Base-by-base conservation (phyloP, 1,139 yeast genomes). In the Scheffersomyces stambukii region DNA sequence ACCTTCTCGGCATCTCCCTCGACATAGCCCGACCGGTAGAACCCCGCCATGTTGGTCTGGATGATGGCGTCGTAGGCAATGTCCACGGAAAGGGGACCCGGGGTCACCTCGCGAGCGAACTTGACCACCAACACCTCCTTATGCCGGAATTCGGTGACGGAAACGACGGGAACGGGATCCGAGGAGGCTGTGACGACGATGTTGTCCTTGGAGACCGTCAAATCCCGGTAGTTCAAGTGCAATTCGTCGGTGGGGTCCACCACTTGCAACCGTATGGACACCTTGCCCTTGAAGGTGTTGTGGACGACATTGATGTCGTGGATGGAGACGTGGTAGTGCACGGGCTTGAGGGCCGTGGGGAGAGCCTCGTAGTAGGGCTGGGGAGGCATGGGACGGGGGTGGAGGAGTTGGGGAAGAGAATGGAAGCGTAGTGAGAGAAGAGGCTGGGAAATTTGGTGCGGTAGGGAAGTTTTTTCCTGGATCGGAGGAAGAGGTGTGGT, bases 1-100 rank as follows among this genome's bases (percentile, higher is more conserved):
- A 70, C 74, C 48, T 78, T 76, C 27, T 72, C 67, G 37, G 66
- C 67, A 7, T 83, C 88, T 30, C 77, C 62, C 41, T 71, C 70
- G 28, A 60, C 56, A 57, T 85, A 85, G 21, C 77, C 73, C 5
- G 94, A 83, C 49, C 91, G 75, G 62, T 83, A 83, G 58, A 82
- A 81, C 11, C 93, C 91, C 19, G 83, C 80, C 84, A 83, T 77
- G 46, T 59, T 63, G 29, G 67, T 67, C 51, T 77, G 77, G 40
- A 78, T 63, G 13, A 52, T 49, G 23, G 77, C 84, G 20, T 41
- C 42, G 40, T 67, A 77, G 10, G 53, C 46, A 21, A 75, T 45
- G n/a, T 56, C 48, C 19, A 70, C 56, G 4, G 43, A 32, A 12
- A 63, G 27, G 13, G 27, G 33, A 8, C 31, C 37, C 4, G 42